Percentiles rank a stretch among this genome's conserved stretches.
These are phyloP conservation scores for Amyloporia xantha DNA, from an alignment of 768 basidiomycete genomes.

Conservation along the genomic window DNA sequence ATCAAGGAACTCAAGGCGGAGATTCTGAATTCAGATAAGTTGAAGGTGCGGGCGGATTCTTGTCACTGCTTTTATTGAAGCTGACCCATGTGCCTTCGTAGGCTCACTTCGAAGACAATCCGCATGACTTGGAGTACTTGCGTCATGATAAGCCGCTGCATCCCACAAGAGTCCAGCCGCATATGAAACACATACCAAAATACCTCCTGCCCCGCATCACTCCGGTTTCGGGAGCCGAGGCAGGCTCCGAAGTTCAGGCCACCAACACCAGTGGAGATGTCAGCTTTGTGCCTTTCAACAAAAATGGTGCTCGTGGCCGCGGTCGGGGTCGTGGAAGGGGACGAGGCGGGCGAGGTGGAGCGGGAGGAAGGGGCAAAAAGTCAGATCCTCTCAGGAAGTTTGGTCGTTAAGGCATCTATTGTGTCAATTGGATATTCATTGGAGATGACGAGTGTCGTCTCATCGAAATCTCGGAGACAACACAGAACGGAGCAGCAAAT, in stretches of 20 bases:
- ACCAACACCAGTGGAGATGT: conserved; percentile 24
- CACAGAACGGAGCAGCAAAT: neutral
- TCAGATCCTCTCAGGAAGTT: conserved; percentile 82
- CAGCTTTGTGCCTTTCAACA: conserved; percentile 73
- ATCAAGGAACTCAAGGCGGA: conserved; percentile 92
- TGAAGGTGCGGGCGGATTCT: conserved; percentile 58
- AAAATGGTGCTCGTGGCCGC: conserved; percentile 38
- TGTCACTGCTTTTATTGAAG: neutral
- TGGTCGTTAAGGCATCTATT: conserved; percentile 13
- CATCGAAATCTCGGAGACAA: no score
- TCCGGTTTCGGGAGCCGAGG: conserved; percentile 40
- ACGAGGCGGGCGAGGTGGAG: conserved; percentile 31
- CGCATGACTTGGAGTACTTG: conserved; percentile 84
- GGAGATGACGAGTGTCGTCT: no score
- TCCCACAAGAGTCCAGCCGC: conserved; percentile 81
- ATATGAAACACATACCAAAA: conserved; percentile 93
- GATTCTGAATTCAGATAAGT: conserved; percentile 90
- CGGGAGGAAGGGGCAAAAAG: conserved; percentile 51
- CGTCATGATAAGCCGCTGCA: conserved; percentile 94
- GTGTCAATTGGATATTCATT: neutral
- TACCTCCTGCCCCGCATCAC: conserved; percentile 85
- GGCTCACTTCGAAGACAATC: conserved; percentile 98
- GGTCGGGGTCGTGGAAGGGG: conserved; percentile 49
- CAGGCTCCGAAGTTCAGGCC: conserved; percentile 21
- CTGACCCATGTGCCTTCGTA: conserved; percentile 25